phyloP scores from a whole-genome alignment of 208 protist species.

The Vickermania ingenoplastis region DNA sequence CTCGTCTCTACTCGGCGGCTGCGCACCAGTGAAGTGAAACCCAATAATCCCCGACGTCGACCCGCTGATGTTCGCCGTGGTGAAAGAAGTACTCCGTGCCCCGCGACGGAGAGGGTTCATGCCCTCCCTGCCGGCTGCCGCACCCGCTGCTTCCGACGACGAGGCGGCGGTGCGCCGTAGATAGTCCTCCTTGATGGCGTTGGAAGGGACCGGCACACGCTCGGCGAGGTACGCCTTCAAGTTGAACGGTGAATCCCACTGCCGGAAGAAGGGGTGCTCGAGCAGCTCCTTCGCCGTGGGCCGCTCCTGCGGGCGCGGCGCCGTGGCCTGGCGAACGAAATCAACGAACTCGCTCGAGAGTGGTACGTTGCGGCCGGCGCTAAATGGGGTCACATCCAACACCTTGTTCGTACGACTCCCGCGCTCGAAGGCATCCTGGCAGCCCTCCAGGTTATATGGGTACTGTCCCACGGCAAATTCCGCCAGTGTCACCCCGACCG shows the following conservation, averaged over 20 bases:
- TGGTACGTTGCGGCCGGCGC: slow-evolving; percentile 18
- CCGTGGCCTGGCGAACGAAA: slow-evolving; percentile 56
- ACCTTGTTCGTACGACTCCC: slow-evolving; percentile 31
- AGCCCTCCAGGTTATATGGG: slow-evolving; percentile 51
- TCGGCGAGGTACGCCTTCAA: slow-evolving; percentile 56
- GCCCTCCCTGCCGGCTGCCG: too few relatives aligned
- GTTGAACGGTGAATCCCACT: slow-evolving; percentile 65
- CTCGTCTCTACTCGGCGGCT: too few relatives aligned
- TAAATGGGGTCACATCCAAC: slow-evolving; percentile 27
- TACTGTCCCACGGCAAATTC: slow-evolving; percentile 82
- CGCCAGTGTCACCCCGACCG: slow-evolving; percentile 79
- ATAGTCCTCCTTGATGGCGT: slow-evolving; percentile 36
- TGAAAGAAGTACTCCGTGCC: too few relatives aligned
- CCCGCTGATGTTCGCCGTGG: too few relatives aligned
- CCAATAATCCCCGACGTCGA: too few relatives aligned
- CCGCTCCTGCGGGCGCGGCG: slow-evolving; percentile 44
- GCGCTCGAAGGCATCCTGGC: slow-evolving; percentile 62
- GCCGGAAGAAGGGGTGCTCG: slow-evolving; percentile 82
- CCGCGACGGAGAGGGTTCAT: too few relatives aligned
- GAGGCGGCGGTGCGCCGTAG: too few relatives aligned
- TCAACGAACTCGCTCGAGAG: slow-evolving; percentile 53
- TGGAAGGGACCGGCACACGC: slow-evolving; percentile 34
- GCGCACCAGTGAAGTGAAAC: too few relatives aligned
- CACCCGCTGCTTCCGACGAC: too few relatives aligned
- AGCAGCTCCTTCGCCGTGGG: slow-evolving; percentile 73